These are phyloP conservation scores for Globisporangium orthogonon DNA, from an alignment of 352 stramenopile genomes.

Conservation along the genomic window DNA sequence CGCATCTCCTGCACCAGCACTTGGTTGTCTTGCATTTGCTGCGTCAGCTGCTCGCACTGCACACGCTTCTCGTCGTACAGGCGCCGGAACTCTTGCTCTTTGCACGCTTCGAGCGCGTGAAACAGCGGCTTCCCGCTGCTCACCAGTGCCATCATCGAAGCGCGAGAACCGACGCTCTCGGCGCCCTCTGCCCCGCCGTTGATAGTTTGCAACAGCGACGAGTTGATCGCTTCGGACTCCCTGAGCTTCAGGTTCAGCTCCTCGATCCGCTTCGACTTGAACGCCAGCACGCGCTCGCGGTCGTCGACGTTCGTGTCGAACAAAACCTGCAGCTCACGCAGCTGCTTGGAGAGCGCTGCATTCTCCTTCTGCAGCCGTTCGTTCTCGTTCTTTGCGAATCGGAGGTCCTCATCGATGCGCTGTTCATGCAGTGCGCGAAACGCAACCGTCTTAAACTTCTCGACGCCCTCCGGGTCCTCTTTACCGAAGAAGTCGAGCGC, in stretches of 20 bases:
- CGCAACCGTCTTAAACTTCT: conserved; percentile 61
- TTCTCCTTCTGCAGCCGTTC: conserved; percentile 31
- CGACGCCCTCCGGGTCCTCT: conserved; percentile 35
- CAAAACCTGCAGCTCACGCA: conserved; percentile 32
- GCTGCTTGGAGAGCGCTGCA: conserved; percentile 18
- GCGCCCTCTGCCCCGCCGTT: conserved; percentile 18
- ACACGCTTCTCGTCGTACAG: conserved; percentile 35
- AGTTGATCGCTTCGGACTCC: conserved; percentile 45
- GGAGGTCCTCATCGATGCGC: conserved; percentile 53
- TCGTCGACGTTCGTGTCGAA: conserved; percentile 58
- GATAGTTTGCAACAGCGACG: conserved; percentile 40
- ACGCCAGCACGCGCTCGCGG: conserved; percentile 55
- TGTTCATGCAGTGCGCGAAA: conserved; percentile 64
- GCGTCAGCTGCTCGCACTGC: conserved; percentile 25
- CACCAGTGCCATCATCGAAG: conserved; percentile 31
- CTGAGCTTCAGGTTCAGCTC: conserved; percentile 43
- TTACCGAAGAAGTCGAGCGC: conserved; percentile 53
- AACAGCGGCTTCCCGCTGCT: conserved; percentile 38
- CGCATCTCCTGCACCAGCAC: conserved; percentile 28
- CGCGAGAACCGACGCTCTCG: conserved; percentile 14
- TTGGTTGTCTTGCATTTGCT: conserved; percentile 24
- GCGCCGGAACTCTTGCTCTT: conserved; percentile 48
- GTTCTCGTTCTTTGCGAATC: conserved; percentile 32
- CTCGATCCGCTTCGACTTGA: conserved; percentile 63
- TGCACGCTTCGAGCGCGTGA: conserved; percentile 46